Conservation (phyloP, 2,329 filamentous ascomycete species). For the Myriosclerotinia duriaeana region DNA sequence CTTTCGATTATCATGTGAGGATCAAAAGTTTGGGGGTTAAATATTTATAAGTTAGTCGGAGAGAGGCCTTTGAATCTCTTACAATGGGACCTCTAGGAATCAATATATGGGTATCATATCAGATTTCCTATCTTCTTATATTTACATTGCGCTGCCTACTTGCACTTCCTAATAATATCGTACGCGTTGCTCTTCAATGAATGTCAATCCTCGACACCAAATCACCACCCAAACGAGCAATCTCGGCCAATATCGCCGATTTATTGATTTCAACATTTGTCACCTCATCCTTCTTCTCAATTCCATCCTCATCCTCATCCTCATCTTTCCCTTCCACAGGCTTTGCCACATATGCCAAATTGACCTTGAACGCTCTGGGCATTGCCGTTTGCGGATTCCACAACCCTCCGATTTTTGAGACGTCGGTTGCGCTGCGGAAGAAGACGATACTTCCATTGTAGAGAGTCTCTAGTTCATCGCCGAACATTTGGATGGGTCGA, state of each 20-base stretch:
- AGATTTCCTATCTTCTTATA: not conserved
- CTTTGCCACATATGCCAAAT: constrained; percentile 66
- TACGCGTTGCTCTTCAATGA: constrained; percentile 4
- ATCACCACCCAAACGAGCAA: constrained; percentile 65
- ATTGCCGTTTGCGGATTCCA: constrained; percentile 58
- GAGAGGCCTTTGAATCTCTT: not conserved
- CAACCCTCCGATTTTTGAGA: constrained; percentile 60
- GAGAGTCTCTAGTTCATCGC: constrained; percentile 63
- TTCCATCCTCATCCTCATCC: constrained; percentile 37
- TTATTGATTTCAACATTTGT: constrained; percentile 63
- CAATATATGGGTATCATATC: constrained; percentile 17
- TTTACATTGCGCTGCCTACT: not conserved
- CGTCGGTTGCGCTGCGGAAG: constrained; percentile 65
- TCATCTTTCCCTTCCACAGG: constrained; percentile 28
- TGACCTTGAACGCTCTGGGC: constrained; percentile 63
- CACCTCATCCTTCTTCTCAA: constrained; percentile 42
- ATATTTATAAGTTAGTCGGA: too few relatives aligned
- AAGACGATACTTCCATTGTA: constrained; percentile 74
- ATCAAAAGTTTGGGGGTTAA: too few relatives aligned
- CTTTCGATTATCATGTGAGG: too few relatives aligned
- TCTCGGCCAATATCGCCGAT: constrained; percentile 67
- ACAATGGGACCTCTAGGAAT: not conserved
- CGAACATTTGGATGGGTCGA: constrained; percentile 61
- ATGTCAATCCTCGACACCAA: constrained; percentile 67
- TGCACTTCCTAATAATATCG: not conserved